Base-by-base conservation (phyloP, 176 grass and related monocot genomes). In the Echinochloa phyllopogon region DNA sequence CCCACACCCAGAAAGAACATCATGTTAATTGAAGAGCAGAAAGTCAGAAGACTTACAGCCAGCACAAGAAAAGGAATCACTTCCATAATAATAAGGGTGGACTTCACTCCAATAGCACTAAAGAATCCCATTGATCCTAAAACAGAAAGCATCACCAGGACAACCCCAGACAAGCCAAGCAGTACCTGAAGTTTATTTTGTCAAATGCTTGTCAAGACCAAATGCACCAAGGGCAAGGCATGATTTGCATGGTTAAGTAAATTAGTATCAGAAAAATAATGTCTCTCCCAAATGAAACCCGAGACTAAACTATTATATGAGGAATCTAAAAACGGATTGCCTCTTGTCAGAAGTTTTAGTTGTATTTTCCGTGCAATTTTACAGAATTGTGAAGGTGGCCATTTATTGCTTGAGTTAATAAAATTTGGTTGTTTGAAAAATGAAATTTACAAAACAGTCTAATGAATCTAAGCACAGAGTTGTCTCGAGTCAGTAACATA, bases 61-160 rank as follows among this genome's bases (percentile, higher is more conserved):
- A 99, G 81, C 81, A 92, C 96, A 69, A 99, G 91, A 92, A 99
- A 99, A 50, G 96, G 96, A 87, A 99, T 99, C 44, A 99, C 96
- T 99, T 99, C 96, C 93, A 99, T 94, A 72, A 99, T 99, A 59
- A 99, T 99, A 62, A 99, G 89, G 40, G 96, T 99, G 49, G 96
- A 95, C 87, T 96, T 99, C 72, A 99, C 89, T 80, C 91, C 93
- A 77, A 95, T 78, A 74, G 90, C 89, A 86, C 91, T 99, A 82
- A 94, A 99, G 86, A 99, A 92, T 72, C 93, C 96, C 58, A 99
- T 76, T 83, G 96, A 99, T 85, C 91, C 91, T 73, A 99, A 57
- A 90, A 99, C 96, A 82, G 96, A 95, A 52, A 99, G 96, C 87
- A 96, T 85, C 74, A 99, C 96, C 62, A 99, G 85, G 68, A 96